Percentiles rank a stretch among this genome's conserved stretches.
Conservation (phyloP, 2,329 filamentous ascomycete species). For the Verticillium nubilum region DNA sequence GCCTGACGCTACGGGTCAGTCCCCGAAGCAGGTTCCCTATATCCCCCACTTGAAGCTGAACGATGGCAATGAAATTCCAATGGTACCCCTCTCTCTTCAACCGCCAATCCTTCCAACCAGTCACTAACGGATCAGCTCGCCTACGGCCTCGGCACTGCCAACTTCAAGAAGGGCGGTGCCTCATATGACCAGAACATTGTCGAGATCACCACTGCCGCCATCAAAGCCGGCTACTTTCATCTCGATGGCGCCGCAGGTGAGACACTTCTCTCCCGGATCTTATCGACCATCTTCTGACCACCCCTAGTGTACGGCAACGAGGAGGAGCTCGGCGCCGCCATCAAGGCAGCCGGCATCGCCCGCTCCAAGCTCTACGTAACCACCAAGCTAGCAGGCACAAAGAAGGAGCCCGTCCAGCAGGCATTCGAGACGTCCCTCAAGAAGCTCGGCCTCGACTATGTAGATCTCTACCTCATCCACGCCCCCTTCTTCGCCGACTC, state of each 20-base stretch:
- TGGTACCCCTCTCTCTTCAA: slow-evolving; percentile 37
- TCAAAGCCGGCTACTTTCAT: slow-evolving; percentile 65
- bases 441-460: slow-evolving; percentile 63
- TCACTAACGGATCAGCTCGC: slow-evolving; percentile 42
- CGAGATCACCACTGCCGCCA: slow-evolving; percentile 51
- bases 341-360: slow-evolving; percentile 59
- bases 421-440: slow-evolving; percentile 55
- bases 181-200: slow-evolving; percentile 50
- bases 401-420: slow-evolving; percentile 35
- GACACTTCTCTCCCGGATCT: slow-evolving; percentile 4
- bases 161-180: slow-evolving; percentile 48
- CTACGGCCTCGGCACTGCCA: slow-evolving; percentile 68
- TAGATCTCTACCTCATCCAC: slow-evolving; percentile 67
- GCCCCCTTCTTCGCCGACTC: slow-evolving; percentile 46
- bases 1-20: slow-evolving; percentile 30
- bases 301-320: slow-evolving; percentile 57
- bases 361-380: slow-evolving; percentile 65
- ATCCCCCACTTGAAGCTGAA: slow-evolving; percentile 63
- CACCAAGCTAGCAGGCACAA: slow-evolving; percentile 46
- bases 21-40: slow-evolving; percentile 33
- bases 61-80: slow-evolving; percentile 67
- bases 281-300: slow-evolving; percentile 6
- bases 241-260: slow-evolving; percentile 69
- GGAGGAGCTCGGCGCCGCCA: slow-evolving; percentile 64
- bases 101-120: neutral